phyloP scores from a whole-genome alignment of 306 rosid species.

The Carpinus fangiana region DNA sequence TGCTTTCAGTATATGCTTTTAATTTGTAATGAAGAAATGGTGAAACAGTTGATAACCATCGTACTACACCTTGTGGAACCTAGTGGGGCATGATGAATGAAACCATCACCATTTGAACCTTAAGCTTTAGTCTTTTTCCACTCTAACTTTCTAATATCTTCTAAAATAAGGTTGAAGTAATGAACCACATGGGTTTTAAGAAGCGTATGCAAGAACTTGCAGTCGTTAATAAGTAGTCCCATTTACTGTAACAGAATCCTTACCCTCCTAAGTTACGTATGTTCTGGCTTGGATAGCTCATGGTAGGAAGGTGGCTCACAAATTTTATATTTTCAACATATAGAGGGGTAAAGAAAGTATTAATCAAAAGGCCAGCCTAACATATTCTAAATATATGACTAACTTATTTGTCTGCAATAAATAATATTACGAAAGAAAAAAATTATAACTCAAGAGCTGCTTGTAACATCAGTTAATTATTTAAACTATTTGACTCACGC shows the following conservation, averaged over 20 bases:
- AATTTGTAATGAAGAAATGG: background rate
- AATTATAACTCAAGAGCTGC: background rate
- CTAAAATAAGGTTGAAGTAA: background rate
- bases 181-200: background rate
- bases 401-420: background rate
- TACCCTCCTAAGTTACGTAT: background rate
- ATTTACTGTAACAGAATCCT: background rate
- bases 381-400: background rate
- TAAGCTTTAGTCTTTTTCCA: background rate
- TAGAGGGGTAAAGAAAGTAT: background rate
- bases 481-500: constrained; percentile 1
- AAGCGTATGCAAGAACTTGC: constrained; percentile 1
- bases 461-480: background rate
- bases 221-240: background rate
- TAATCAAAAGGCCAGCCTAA: background rate
- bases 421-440: background rate
- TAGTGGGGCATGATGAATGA: background rate
- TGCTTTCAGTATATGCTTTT: background rate
- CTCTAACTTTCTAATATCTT: background rate
- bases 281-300: constrained; percentile 1
- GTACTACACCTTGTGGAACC: background rate
- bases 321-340: background rate
- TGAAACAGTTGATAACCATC: background rate
- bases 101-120: background rate
- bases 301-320: background rate